A percentile compares a stretch with the other conserved stretches of the same genome.
These are phyloP conservation scores for Glycine latifolia DNA, from an alignment of 306 rosid genomes.

Conservation along the genomic window DNA sequence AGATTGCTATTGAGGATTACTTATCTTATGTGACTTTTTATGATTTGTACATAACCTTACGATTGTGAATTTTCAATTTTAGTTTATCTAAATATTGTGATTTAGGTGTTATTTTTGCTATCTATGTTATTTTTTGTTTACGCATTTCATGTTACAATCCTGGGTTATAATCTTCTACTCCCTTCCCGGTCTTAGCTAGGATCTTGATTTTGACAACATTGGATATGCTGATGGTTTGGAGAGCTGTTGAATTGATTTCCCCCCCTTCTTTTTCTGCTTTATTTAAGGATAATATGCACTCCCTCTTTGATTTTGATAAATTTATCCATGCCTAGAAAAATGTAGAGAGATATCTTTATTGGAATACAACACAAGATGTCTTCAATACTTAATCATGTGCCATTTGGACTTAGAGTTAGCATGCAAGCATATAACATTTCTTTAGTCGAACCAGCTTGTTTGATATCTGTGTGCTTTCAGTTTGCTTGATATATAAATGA, in stretches of 20 bases:
- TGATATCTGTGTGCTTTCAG: conserved; percentile 5
- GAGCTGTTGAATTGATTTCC: background rate
- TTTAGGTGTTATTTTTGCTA: background rate
- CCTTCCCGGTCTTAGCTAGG: background rate
- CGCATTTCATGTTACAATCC: background rate
- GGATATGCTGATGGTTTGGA: conserved; percentile 15
- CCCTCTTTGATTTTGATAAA: conserved; percentile 25
- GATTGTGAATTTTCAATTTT: background rate
- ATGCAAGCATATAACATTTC: conserved; percentile 24
- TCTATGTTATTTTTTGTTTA: background rate
- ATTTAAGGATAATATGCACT: background rate
- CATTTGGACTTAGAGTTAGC: conserved; percentile 25
- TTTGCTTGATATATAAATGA: conserved; percentile 1
- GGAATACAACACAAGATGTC: background rate
- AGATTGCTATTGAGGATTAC: background rate
- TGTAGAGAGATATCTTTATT: background rate
- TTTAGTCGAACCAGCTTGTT: background rate
- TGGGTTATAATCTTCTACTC: background rate
- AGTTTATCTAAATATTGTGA: background rate
- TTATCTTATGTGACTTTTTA: background rate
- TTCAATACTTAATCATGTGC: conserved; percentile 1
- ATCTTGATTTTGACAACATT: background rate
- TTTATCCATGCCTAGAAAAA: background rate
- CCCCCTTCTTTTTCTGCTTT: background rate
- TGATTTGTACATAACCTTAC: background rate